These are phyloP conservation scores for Fusarium chlamydosporum DNA, from an alignment of 2,329 filamentous ascomycete genomes.

Conservation along the genomic window DNA sequence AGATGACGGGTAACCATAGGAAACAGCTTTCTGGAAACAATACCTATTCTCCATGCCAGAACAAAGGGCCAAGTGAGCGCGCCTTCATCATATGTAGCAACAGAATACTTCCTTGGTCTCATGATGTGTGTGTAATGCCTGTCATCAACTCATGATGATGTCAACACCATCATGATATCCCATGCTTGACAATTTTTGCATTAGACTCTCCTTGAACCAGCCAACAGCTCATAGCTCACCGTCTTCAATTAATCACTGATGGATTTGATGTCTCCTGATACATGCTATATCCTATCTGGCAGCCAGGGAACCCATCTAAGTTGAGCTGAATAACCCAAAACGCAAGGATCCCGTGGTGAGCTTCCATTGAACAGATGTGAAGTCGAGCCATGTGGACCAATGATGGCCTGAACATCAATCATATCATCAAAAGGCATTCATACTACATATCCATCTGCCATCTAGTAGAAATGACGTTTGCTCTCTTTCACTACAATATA, in stretches of 20 bases:
- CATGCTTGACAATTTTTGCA: slow-evolving; percentile 1
- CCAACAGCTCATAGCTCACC: not conserved
- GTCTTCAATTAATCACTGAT: not conserved
- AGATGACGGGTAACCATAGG: slow-evolving; percentile 23
- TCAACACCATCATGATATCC: slow-evolving; percentile 30
- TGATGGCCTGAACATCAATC: not conserved
- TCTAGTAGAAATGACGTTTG: not conserved
- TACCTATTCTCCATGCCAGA: slow-evolving; percentile 4
- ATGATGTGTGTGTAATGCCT: slow-evolving; percentile 42
- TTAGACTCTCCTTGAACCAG: not conserved
- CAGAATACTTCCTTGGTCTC: slow-evolving; percentile 27
- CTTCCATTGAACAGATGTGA: not conserved
- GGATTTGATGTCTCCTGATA: not conserved
- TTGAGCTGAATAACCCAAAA: not conserved
- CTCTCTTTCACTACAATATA: not conserved
- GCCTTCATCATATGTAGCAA: slow-evolving; percentile 1
- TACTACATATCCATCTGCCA: not conserved
- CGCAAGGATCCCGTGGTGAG: not conserved
- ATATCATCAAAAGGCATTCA: not conserved
- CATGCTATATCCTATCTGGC: no score
- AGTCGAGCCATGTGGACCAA: not conserved
- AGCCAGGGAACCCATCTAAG: not conserved
- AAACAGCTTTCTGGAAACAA: not conserved
- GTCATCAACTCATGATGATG: slow-evolving; percentile 35
- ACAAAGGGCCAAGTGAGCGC: slow-evolving; percentile 1